Percentiles rank a stretch among this genome's conserved stretches.
Evolutionary conservation across 345 rosid species (phyloP).

Genomic region (Durio zibethinus): DNA sequence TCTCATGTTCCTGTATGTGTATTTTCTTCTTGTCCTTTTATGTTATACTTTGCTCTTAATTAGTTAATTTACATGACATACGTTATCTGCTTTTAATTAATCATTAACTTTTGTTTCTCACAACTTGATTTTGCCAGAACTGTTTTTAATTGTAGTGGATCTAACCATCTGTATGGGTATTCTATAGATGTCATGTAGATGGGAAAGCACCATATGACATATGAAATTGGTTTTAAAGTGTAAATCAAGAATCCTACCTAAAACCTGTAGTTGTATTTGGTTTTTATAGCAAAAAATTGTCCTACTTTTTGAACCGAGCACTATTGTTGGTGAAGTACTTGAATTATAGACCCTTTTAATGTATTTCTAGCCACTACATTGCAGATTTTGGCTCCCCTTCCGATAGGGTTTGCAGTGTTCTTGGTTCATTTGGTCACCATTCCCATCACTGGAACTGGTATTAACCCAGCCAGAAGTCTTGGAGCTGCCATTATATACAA

Average conservation of each 20-base stretch:
- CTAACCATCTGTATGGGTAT: neutral
- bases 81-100: neutral
- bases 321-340: neutral
- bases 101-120: neutral
- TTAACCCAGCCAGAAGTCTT: constrained; percentile 71
- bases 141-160: neutral
- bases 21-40: neutral
- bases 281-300: neutral
- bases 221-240: neutral
- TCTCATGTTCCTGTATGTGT: constrained; percentile 68
- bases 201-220: neutral
- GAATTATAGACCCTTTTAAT: neutral
- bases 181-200: neutral
- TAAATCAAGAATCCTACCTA: too few species aligned
- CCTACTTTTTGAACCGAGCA: neutral
- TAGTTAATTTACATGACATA: neutral
- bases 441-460: constrained; percentile 69
- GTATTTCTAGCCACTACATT: neutral
- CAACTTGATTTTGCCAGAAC: neutral
- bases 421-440: constrained; percentile 73
- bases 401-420: constrained; percentile 69
- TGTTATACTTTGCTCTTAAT: neutral
- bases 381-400: constrained; percentile 74
- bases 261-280: too few species aligned
- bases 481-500: constrained; percentile 68